Base-by-base conservation (phyloP, 2,329 filamentous ascomycete genomes). In the Aspergillus bombycis region DNA sequence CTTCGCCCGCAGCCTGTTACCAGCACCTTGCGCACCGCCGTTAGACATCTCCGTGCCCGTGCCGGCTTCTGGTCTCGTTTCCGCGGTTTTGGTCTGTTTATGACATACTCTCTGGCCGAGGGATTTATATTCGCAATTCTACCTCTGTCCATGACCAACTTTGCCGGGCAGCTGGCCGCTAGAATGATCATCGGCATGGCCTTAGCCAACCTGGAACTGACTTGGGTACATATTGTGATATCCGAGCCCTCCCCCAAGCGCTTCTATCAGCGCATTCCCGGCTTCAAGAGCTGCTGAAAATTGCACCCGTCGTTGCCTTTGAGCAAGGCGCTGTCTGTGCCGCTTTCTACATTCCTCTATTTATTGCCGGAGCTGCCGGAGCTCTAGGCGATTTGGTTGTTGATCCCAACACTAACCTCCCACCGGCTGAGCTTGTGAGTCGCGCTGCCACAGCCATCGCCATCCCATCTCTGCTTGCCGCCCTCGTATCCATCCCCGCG, bases 201-300 rank as follows among this genome's bases (percentile, higher is more conserved):
- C 26, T 82, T 91, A 30, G 86, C 89, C 38, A 90, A 90, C 72
- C 77, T 94, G 64, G 86, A 88, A 75, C 86, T 93, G 69, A 85
- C 87, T 61, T 97, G 93, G 93, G 91, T 93, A 2, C 93, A 96
- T 77, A 89, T 91, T 71, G 87, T 96, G 75, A 93, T 97, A 74
- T 89, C 92, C 1, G 83, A 87, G 57, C 87, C 88, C 5, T 89
- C 85, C 62, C 73, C 82, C 55, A 85, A 86, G 75, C 80, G 80
- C 70, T 92, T 90, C 82, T 91, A 85, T 79, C 81, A 84, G 71
- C 90, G 92, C 62, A 84, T 96, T 58, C 89, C 91, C n/a, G 79
- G 88, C 45, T 86, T 88, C 75, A 84, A 83, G 74, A 83, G 87
- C 58, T 90, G 81, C 84, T 87, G 71, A 88, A 91, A 61, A 88